Evolutionary conservation across 2,329 filamentous ascomycete genomes (phyloP).

Genomic region (Kalmusia sp.): DNA sequence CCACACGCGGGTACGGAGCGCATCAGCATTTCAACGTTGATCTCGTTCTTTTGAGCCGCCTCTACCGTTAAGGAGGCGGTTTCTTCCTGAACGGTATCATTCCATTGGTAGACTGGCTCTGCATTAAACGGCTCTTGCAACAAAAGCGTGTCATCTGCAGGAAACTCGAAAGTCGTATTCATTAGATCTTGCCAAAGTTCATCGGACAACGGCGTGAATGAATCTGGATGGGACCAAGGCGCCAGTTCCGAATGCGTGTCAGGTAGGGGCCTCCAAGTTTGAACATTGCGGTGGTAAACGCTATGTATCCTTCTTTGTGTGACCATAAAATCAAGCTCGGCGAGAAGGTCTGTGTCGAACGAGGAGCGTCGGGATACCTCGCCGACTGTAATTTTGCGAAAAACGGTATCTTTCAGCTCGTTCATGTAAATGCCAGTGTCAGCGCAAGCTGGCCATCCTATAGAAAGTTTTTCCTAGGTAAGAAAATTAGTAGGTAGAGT

Average conservation of each 20-base stretch:
- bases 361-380: not conserved
- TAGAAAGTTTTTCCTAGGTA: not conserved
- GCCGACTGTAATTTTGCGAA: not conserved
- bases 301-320: slow-evolving; percentile 4
- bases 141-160: no score
- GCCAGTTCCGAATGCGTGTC: not conserved
- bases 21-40: not conserved
- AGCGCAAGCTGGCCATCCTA: not conserved
- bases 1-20: slow-evolving; percentile 1
- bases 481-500: not conserved
- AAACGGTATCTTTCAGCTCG: not conserved
- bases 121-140: no score
- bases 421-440: not conserved
- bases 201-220: not conserved
- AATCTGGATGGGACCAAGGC: not conserved
- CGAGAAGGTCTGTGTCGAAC: not conserved
- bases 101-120: not conserved
- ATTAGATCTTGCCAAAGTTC: no score
- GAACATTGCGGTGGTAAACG: not conserved
- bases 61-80: not conserved
- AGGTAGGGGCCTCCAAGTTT: not conserved
- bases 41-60: not conserved
- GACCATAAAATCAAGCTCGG: slow-evolving; percentile 3
- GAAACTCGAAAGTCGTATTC: no score
- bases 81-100: no score